Evolutionary conservation across 371 early-diverging fungal species (phyloP), one percentile per base, ranked within the genome.

Genomic region (Mycotypha africana): DNA sequence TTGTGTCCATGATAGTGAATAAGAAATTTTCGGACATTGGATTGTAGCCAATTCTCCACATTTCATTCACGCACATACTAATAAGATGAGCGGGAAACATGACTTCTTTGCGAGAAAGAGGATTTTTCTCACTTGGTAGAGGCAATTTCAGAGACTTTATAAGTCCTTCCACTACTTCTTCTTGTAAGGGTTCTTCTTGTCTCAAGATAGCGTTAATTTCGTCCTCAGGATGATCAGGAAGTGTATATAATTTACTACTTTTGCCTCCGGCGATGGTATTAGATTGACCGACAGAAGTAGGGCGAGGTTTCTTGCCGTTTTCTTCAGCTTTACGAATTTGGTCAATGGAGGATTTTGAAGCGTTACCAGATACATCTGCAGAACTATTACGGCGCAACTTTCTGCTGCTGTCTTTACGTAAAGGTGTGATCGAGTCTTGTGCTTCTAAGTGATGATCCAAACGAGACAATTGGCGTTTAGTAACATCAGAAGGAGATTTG

Each of bases 21-120:
- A 93, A 70, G 22, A 94, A 61, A 20, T 81, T 81, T 55, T 88
- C 86, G 43, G 93, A 92, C 44, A 89, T 85, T 25, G 80, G 76
- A 37, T 82, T 74, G 51, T 87, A 75, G 28, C 91, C 88, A 62
- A 82, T 76, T 58, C 81, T 81, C 79, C 92, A 85, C 85, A 92
- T 82, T 62, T 92, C 88, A 16, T 79, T 83, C 14, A 90, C 79
- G 63, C 84, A 76, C 60, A 86, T 60, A 21, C 88, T 90, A 45
- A 95, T 92, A 58, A 93, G 59, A 56, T 93, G 93, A 4, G 97
- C 89, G 0, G 94, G 95, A 83, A 92, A 93, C 60, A 95, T 74
- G 38, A 96, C 79, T 56, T 96, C 95, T 45, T 89, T 89, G 49
- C 78, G 61, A 31, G 82, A 78, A 15, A 89, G 89, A 39, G 86